Evolutionary conservation across 1,284 basidiomycete genomes (phyloP).

Genomic region (Thelephora terrestris): DNA sequence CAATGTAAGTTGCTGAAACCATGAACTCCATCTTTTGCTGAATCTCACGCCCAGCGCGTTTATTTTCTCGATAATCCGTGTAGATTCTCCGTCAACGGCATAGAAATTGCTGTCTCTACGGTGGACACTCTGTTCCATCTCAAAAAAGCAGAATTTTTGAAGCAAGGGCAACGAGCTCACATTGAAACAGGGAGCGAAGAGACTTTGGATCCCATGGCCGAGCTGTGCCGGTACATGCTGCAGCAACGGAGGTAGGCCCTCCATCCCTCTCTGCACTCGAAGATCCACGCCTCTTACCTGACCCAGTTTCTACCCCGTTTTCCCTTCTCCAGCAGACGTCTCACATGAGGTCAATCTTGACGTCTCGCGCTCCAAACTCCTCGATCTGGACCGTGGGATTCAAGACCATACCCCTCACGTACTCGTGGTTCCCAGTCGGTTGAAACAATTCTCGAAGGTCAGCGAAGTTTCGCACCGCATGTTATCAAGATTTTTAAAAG

Average conservation of each 20-base stretch:
- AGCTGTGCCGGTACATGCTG: slow-evolving; percentile 71
- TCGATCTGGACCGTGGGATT: slow-evolving; percentile 34
- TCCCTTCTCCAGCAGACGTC: slow-evolving; percentile 72
- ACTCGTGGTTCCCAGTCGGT: slow-evolving; percentile 73
- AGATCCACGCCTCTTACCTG: background rate
- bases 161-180: slow-evolving; percentile 58
- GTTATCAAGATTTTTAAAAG: background rate
- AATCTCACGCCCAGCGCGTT: slow-evolving; percentile 44
- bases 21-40: background rate
- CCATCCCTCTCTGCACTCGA: background rate
- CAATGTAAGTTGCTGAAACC: slow-evolving; percentile 29
- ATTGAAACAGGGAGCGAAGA: slow-evolving; percentile 33
- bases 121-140: slow-evolving; percentile 88
- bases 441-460: slow-evolving; percentile 84
- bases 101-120: slow-evolving; percentile 71
- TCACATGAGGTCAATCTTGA: slow-evolving; percentile 81
- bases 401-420: slow-evolving; percentile 63
- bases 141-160: slow-evolving; percentile 74
- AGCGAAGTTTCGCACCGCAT: slow-evolving; percentile 11
- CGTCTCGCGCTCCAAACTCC: slow-evolving; percentile 57
- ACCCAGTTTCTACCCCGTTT: slow-evolving; percentile 86
- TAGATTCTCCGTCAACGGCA: slow-evolving; percentile 76
- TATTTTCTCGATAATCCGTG: slow-evolving; percentile 82
- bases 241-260: slow-evolving; percentile 70
- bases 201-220: slow-evolving; percentile 66